Evolutionary conservation across 345 rosid species (phyloP).

Genomic region (Citrus maxima): DNA sequence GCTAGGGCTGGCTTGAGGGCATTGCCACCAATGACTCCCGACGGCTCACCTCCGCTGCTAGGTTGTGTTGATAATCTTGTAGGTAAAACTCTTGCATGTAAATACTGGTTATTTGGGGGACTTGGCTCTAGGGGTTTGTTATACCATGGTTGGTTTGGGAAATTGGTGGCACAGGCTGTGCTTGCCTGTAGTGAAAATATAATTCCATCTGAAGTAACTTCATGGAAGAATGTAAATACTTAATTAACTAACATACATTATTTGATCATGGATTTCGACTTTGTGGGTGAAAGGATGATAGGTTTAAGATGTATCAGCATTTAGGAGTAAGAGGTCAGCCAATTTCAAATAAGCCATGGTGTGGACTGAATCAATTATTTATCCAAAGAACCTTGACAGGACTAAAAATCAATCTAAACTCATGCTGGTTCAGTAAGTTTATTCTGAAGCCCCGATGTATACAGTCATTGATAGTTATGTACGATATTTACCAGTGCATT

Average conservation of each 20-base stretch:
- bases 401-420: no score
- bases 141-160: slow-evolving; percentile 83
- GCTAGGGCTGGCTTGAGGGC: slow-evolving; percentile 91
- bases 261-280: no score
- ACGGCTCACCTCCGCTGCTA: slow-evolving; percentile 82
- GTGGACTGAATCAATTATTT: no score
- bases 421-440: no score
- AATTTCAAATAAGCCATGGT: no score
- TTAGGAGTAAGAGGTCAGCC: no score
- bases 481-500: not conserved
- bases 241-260: not conserved
- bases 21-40: slow-evolving; percentile 75
- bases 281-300: no score
- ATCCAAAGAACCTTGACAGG: no score
- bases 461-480: not conserved
- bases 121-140: slow-evolving; percentile 87
- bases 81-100: slow-evolving; percentile 33
- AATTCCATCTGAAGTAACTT: slow-evolving; percentile 61
- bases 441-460: no score
- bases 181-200: slow-evolving; percentile 51
- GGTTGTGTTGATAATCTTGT: slow-evolving; percentile 60
- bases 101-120: slow-evolving; percentile 81
- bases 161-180: slow-evolving; percentile 66
- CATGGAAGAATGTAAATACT: slow-evolving; percentile 54
- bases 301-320: no score